phyloP scores from a whole-genome alignment of 352 stramenopile species.

The Blastocystis sp. region DNA sequence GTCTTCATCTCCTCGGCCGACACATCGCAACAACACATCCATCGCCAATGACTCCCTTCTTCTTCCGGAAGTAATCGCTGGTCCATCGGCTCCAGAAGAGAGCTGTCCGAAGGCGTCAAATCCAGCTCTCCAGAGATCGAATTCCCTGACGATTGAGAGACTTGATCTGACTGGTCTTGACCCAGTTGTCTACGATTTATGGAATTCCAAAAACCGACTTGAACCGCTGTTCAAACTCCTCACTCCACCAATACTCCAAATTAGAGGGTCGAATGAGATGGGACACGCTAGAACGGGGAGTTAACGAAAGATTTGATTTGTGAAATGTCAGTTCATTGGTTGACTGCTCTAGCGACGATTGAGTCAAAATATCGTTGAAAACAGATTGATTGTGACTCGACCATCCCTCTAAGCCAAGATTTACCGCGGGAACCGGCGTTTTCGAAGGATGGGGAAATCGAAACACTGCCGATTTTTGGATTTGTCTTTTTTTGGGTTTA shows the following conservation, averaged over 20 bases:
- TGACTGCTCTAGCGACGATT: not conserved
- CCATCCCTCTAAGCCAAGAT: not conserved
- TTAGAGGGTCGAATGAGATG: not conserved
- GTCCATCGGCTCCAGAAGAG: not conserved
- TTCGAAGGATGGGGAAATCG: not conserved
- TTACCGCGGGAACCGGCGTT: not conserved
- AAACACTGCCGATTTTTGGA: not conserved
- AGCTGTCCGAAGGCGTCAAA: not conserved
- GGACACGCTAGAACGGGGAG: not conserved
- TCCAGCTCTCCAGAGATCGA: not conserved
- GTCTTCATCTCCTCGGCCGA: not conserved
- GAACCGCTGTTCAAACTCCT: not conserved
- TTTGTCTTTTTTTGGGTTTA: not conserved
- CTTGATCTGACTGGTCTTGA: not conserved
- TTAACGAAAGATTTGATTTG: not conserved
- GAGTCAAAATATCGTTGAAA: conserved; percentile 41
- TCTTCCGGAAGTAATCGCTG: too few species aligned
- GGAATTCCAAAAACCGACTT: not conserved
- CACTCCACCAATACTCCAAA: not conserved
- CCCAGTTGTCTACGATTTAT: not conserved
- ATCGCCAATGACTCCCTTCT: not conserved
- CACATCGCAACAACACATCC: not conserved
- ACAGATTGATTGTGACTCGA: not conserved
- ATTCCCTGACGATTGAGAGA: not conserved
- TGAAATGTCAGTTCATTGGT: not conserved